Evolutionary conservation across 2,329 filamentous ascomycete species (phyloP).

Genomic region (Cytospora piceicola): DNA sequence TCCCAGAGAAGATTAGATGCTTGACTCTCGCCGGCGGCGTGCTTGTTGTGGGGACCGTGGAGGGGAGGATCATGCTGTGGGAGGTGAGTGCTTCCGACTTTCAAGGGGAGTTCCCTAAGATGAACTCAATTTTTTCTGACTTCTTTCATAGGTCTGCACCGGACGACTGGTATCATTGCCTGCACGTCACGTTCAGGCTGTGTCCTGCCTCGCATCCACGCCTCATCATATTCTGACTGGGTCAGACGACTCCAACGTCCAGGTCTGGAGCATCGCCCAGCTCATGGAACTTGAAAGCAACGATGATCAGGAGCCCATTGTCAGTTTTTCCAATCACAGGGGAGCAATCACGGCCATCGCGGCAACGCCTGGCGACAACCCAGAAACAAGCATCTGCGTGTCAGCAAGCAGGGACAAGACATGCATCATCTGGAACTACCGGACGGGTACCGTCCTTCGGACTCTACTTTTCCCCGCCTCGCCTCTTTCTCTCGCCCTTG

Average conservation of each 20-base stretch:
- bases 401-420: constrained; percentile 86
- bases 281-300: constrained; percentile 66
- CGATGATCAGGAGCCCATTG: constrained; percentile 68
- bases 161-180: constrained; percentile 77
- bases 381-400: constrained; percentile 77
- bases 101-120: too few relatives aligned
- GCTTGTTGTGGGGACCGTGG: constrained; percentile 78
- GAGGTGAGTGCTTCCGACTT: constrained; percentile 63
- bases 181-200: constrained; percentile 76
- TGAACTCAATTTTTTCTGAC: not conserved
- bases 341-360: constrained; percentile 70
- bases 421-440: constrained; percentile 91
- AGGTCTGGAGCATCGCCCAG: constrained; percentile 83
- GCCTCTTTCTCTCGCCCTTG: constrained; percentile 74
- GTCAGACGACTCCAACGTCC: constrained; percentile 84
- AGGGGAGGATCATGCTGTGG: constrained; percentile 88
- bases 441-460: constrained; percentile 73
- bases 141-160: constrained; percentile 63
- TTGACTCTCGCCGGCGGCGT: constrained; percentile 73
- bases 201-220: constrained; percentile 75
- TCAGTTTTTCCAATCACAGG: constrained; percentile 78
- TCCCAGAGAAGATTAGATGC: constrained; percentile 83
- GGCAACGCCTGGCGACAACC: constrained; percentile 67
- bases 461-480: constrained; percentile 79
- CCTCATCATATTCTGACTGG: constrained; percentile 76